These are phyloP conservation scores for Microdochium nivale DNA, from an alignment of 2,329 filamentous ascomycete genomes.

Conservation along the genomic window DNA sequence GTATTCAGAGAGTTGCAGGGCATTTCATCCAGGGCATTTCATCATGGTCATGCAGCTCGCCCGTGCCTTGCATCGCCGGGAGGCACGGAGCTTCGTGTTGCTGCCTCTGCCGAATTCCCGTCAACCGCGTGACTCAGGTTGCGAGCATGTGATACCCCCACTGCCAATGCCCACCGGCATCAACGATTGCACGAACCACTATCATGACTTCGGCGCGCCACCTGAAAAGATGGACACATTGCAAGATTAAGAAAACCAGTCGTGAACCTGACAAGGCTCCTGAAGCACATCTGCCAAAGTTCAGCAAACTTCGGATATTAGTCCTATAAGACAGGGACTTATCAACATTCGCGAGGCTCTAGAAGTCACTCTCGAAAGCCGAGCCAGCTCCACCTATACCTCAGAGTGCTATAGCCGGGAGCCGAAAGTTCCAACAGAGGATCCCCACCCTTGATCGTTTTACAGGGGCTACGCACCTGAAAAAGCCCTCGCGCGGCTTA, in stretches of 20 bases:
- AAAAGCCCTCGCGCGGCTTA: not conserved
- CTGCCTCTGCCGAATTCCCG: too few relatives aligned
- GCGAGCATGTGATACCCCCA: too few relatives aligned
- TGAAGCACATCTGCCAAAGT: not conserved
- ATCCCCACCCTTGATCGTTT: not conserved
- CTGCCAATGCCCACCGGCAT: not conserved
- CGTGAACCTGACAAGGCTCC: not conserved
- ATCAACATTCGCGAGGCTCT: not conserved
- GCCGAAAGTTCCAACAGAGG: not conserved
- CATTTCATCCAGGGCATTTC: too few relatives aligned
- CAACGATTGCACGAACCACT: not conserved
- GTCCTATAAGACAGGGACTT: not conserved
- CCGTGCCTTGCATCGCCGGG: too few relatives aligned
- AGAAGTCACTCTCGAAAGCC: not conserved
- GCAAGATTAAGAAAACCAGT: not conserved
- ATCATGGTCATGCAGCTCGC: too few relatives aligned
- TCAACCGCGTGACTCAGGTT: too few relatives aligned
- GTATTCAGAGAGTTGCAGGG: too few relatives aligned
- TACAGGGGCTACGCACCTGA: not conserved
- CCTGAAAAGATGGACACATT: not conserved
- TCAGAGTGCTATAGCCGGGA: not conserved
- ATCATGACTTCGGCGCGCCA: not conserved
- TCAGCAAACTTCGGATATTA: not conserved
- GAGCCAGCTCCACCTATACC: not conserved
- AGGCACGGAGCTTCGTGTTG: too few relatives aligned